Conservation (phyloP, 306 rosid genomes). For the Cucurbita pepo region DNA sequence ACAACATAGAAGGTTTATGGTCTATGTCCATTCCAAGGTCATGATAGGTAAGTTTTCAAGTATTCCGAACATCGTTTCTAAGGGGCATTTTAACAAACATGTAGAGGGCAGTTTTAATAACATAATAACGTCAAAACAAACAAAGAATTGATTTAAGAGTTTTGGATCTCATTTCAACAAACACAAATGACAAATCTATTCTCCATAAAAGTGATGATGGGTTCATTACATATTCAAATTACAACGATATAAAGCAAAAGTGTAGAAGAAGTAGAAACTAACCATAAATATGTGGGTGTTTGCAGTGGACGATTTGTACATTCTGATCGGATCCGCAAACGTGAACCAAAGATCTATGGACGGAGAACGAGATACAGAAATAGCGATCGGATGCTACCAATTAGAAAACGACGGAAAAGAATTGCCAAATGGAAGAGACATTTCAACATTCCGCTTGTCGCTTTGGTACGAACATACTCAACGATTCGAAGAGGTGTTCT, state of each 20-base stretch:
- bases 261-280: neutral
- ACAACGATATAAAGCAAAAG: neutral
- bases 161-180: neutral
- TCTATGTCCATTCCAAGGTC: constrained; percentile 92
- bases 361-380: constrained; percentile 79
- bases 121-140: neutral
- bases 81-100: neutral
- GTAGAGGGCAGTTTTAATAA: neutral
- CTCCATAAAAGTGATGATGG: neutral
- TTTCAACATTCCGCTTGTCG: constrained; percentile 52
- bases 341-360: constrained; percentile 96
- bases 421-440: constrained; percentile 19
- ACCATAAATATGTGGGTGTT: constrained; percentile 4
- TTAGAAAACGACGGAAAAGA: constrained; percentile 7
- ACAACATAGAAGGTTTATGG: constrained; percentile 75
- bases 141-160: neutral
- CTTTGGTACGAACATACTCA: constrained; percentile 78
- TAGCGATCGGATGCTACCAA: constrained; percentile 78
- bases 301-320: constrained; percentile 75
- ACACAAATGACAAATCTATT: neutral
- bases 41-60: constrained; percentile 59
- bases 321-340: constrained; percentile 87
- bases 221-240: neutral
- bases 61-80: neutral
- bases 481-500: constrained; percentile 14